Evolutionary conservation across 192 early-diverging fungal species (phyloP).

Genomic region (Coemansia sp.): DNA sequence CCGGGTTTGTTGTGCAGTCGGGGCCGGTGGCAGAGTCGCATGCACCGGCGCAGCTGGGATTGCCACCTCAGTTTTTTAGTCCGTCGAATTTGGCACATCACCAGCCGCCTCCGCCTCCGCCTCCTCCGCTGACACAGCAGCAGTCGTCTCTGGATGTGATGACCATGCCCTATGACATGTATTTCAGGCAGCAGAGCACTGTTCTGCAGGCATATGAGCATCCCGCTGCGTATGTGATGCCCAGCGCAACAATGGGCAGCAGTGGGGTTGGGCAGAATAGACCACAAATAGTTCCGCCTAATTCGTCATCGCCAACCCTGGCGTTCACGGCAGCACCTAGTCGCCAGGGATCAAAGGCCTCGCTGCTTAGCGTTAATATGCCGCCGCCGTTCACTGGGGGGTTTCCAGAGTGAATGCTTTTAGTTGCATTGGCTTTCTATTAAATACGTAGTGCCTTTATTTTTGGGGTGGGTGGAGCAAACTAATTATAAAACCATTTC

Average conservation of each 20-base stretch:
- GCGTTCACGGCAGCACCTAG: slow-evolving; percentile 12
- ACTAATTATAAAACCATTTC: slow-evolving; percentile 30
- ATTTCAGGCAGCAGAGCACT: slow-evolving; percentile 7
- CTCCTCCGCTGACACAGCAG: slow-evolving; percentile 3
- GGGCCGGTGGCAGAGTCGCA: slow-evolving; percentile 9
- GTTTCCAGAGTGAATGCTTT: slow-evolving; percentile 7
- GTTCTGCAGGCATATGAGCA: slow-evolving; percentile 6
- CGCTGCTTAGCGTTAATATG: slow-evolving; percentile 14
- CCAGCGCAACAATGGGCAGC: not conserved
- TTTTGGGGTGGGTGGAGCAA: not conserved
- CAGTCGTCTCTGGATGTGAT: not conserved
- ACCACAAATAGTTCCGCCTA: not conserved
- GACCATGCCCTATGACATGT: slow-evolving; percentile 11
- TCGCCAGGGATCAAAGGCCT: slow-evolving; percentile 25
- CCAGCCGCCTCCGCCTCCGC: not conserved
- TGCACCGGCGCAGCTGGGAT: not conserved
- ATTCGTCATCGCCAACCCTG: slow-evolving; percentile 13
- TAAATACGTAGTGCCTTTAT: not conserved
- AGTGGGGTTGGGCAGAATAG: not conserved
- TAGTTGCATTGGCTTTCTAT: not conserved
- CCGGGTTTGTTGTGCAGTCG: slow-evolving; percentile 18
- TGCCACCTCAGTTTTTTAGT: slow-evolving; percentile 17
- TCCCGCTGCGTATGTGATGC: not conserved
- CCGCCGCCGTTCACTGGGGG: slow-evolving; percentile 13
- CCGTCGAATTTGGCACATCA: slow-evolving; percentile 4